A percentile compares a stretch with the other conserved stretches of the same genome.
phyloP scores from a whole-genome alignment of 108 stramenopile species.

The Nitzschia sp. region DNA sequence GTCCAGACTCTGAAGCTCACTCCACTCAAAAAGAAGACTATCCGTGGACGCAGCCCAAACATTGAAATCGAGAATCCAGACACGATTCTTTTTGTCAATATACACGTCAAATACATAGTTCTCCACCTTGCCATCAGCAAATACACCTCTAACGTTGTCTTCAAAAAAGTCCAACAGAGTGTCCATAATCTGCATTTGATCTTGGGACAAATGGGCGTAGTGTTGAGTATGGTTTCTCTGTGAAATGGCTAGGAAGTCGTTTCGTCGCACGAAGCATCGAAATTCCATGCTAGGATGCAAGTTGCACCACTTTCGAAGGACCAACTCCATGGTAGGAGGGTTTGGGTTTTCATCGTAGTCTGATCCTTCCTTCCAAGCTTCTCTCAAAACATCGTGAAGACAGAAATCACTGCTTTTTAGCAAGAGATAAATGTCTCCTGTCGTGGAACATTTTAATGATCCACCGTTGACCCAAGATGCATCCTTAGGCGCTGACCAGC shows the following conservation, averaged over 20 bases:
- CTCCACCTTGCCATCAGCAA: slow-evolving; percentile 35
- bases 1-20: slow-evolving; percentile 58
- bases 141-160: slow-evolving; percentile 41
- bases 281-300: slow-evolving; percentile 93
- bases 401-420: slow-evolving; percentile 93
- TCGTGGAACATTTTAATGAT: slow-evolving; percentile 75
- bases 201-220: slow-evolving; percentile 58
- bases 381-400: slow-evolving; percentile 74
- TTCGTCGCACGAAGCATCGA: slow-evolving; percentile 84
- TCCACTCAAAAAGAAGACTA: slow-evolving; percentile 78
- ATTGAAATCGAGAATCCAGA: slow-evolving; percentile 90
- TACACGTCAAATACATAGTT: slow-evolving; percentile 81
- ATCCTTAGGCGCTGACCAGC: slow-evolving; percentile 90
- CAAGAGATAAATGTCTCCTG: slow-evolving; percentile 89
- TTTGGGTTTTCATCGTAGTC: slow-evolving; percentile 52
- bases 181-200: slow-evolving; percentile 15
- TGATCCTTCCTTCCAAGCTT: slow-evolving; percentile 23
- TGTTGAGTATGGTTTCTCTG: slow-evolving; percentile 74
- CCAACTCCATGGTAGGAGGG: slow-evolving; percentile 47
- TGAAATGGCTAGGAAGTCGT: slow-evolving; percentile 62
- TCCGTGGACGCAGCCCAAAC: slow-evolving; percentile 74
- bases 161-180: slow-evolving; percentile 61
- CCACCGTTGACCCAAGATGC: slow-evolving; percentile 93
- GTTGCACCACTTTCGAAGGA: slow-evolving; percentile 92
- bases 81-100: slow-evolving; percentile 73